Evolutionary conservation across 2,329 filamentous ascomycete species (phyloP), one percentile per base, ranked within the genome.

Genomic region (Exophiala dermatitidis): DNA sequence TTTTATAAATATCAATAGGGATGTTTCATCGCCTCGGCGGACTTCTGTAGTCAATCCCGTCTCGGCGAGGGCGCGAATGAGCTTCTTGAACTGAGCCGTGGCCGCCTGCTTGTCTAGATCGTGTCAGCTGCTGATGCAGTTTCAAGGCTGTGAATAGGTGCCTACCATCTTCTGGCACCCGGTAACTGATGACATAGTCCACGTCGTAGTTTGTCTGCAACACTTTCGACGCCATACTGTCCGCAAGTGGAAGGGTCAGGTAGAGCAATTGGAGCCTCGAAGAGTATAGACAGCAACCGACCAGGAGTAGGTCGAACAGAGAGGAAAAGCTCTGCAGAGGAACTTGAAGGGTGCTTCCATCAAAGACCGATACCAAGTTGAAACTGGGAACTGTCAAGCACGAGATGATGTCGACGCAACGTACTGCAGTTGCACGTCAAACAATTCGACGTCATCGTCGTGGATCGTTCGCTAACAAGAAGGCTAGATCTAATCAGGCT

Each of bases 41-140:
- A 95, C 90, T 71, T 96, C 89, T 6, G 88, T 90, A 40, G 86
- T 82, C 58, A 97, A 78, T n/a, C 91, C 90, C 42, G 90, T 86
- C 46, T 77, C 75, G 32, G 86, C 82, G 37, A 98, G 79, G 37
- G 83, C 81, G 64, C 86, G 74, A 63, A 95, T 78, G 38, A 97
- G 82, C 65, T 85, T 82, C 59, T 86, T 81, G 67, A 95, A 95
- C 62, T 84, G 79, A 10, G 82, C 80, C 66, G 85, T 81, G 10
- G 90, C 88, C 67, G 86, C 77, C 37, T 74, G 71, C 63, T 81
- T 82, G 62, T 85, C 88, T 89, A 62, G 8, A 36, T 50, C 61
- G 46, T 48, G 45, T 52, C 41, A 60, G 57, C 4, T 8, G 55
- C 5, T 30, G 19, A 29, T 2, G 43, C 47, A 7, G 32, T 33